Conservation (phyloP, 164 flowering plant genomes). For the grape (Vitis vinifera) region ASM3070453v1 NC_081817.1:3745501-3746000, state of each 20-base stretch:
- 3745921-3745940: constrained; percentile 47
- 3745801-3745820: constrained; percentile 68
- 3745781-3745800: constrained; percentile 59
- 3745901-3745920: constrained; percentile 39
- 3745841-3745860: constrained; percentile 31
- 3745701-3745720: constrained; percentile 92
- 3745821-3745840: constrained; percentile 54
- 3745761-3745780: constrained; percentile 73
- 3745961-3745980: constrained; percentile 80
- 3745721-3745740: constrained; percentile 98
- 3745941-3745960: constrained; percentile 50
- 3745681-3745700: constrained; percentile 81
- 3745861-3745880: constrained; percentile 40
- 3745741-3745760: constrained; percentile 71
- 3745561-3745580: constrained; percentile 54
- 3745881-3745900: constrained; percentile 43
- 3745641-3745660: constrained; percentile 53
- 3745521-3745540: constrained; percentile 52
- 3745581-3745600: constrained; percentile 52
- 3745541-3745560: constrained; percentile 81
- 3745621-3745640: constrained; percentile 53
- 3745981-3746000: constrained; percentile 98
- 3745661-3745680: constrained; percentile 62
- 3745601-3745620: constrained; percentile 55
- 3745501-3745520: constrained; percentile 48